These are phyloP conservation scores for Fusarium albosuccineum DNA, from an alignment of 2,329 filamentous ascomycete genomes.

Conservation along the genomic window DNA sequence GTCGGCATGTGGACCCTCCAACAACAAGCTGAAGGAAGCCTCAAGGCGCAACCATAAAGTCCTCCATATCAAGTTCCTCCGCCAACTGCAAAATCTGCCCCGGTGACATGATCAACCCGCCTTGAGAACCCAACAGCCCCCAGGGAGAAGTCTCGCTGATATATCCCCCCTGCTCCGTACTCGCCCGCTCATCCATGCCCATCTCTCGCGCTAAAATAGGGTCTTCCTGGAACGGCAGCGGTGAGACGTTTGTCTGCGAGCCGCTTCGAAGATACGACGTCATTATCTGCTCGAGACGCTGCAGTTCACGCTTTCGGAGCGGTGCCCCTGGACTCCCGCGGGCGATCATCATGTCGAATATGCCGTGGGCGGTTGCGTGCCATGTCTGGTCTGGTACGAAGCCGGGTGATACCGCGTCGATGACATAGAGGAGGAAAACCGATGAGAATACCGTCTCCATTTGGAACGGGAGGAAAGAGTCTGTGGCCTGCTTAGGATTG, in stretches of 20 bases:
- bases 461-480: constrained; percentile 4
- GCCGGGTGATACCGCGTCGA: not conserved
- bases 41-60: not conserved
- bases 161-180: not conserved
- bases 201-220: not conserved
- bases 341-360: constrained; percentile 2
- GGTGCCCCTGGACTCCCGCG: constrained; percentile 10
- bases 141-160: not conserved
- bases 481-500: not conserved
- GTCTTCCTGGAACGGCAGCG: not conserved
- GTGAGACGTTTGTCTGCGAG: not conserved
- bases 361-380: not conserved
- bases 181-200: not conserved
- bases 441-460: constrained; percentile 2
- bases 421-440: not conserved
- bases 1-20: not conserved
- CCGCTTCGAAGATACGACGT: not conserved
- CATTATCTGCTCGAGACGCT: constrained; percentile 17
- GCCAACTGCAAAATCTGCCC: constrained; percentile 3
- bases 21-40: not conserved
- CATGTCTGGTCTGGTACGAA: not conserved
- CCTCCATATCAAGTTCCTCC: not conserved
- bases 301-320: constrained; percentile 12
- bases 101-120: not conserved
- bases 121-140: not conserved